Conservation (phyloP, 306 rosid genomes). For the Ochetophila trinervis region DNA sequence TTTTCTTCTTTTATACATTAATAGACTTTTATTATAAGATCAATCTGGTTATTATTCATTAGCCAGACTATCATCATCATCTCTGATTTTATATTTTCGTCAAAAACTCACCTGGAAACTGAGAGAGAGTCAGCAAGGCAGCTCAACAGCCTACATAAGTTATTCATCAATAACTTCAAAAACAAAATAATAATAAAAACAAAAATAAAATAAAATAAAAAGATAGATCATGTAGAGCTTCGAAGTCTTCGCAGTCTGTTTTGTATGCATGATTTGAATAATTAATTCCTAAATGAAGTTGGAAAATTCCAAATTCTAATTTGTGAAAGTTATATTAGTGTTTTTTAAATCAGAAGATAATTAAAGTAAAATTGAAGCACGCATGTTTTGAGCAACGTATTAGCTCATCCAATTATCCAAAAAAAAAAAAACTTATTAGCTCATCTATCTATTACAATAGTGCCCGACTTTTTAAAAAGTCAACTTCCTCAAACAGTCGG, state of each 20-base stretch:
- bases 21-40: neutral
- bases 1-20: too few species aligned
- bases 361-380: conserved; percentile 1
- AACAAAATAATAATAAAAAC: neutral
- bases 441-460: conserved; percentile 7
- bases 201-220: neutral
- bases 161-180: too few species aligned
- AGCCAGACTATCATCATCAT: neutral
- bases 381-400: conserved; percentile 20
- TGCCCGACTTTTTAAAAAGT: conserved; percentile 9
- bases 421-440: too few species aligned
- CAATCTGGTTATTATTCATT: neutral
- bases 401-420: conserved; percentile 23
- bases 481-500: conserved; percentile 18
- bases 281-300: neutral
- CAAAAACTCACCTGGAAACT: conserved; percentile 6
- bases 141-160: conserved; percentile 24
- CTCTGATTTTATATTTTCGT: neutral
- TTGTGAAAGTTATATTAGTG: neutral
- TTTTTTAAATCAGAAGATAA: neutral
- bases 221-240: conserved; percentile 20
- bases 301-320: neutral
- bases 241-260: conserved; percentile 27
- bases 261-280: conserved; percentile 3
- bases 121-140: conserved; percentile 13